A percentile compares a stretch with the other conserved stretches of the same genome.
Conservation (phyloP, 2,329 filamentous ascomycete species). For the Pseudogymnoascus sp. region DNA sequence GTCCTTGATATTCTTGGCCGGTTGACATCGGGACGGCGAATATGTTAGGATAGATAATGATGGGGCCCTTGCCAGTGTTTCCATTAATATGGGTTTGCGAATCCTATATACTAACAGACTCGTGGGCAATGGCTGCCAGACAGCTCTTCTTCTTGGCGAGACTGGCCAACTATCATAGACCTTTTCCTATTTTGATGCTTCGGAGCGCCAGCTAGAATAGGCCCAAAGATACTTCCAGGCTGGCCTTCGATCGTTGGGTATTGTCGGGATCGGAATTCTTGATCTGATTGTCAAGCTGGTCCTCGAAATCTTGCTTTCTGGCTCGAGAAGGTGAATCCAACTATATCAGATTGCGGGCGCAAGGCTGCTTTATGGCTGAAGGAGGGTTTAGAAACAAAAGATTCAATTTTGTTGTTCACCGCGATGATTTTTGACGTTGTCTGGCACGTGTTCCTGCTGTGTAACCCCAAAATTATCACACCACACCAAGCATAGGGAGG, state of each 20-base stretch:
- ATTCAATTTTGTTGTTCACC: no score
- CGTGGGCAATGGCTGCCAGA: background rate
- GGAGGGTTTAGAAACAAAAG: background rate
- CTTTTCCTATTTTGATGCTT: background rate
- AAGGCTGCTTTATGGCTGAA: background rate
- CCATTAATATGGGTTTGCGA: background rate
- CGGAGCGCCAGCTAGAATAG: background rate
- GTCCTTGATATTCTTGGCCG: background rate
- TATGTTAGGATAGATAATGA: background rate
- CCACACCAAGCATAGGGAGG: no score
- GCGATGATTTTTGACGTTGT: no score
- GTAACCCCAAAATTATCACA: no score
- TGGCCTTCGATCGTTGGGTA: background rate
- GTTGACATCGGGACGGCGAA: background rate
- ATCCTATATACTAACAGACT: background rate
- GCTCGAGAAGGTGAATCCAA: background rate
- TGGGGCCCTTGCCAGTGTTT: background rate
- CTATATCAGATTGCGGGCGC: background rate
- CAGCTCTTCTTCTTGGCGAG: background rate
- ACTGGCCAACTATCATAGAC: background rate
- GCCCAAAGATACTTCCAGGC: background rate
- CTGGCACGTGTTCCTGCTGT: no score
- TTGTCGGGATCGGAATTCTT: background rate
- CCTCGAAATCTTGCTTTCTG: background rate
- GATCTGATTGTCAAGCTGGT: background rate